These are phyloP conservation scores for Pythium sukuiense DNA, from an alignment of 352 stramenopile species.

Conservation along the genomic window DNA sequence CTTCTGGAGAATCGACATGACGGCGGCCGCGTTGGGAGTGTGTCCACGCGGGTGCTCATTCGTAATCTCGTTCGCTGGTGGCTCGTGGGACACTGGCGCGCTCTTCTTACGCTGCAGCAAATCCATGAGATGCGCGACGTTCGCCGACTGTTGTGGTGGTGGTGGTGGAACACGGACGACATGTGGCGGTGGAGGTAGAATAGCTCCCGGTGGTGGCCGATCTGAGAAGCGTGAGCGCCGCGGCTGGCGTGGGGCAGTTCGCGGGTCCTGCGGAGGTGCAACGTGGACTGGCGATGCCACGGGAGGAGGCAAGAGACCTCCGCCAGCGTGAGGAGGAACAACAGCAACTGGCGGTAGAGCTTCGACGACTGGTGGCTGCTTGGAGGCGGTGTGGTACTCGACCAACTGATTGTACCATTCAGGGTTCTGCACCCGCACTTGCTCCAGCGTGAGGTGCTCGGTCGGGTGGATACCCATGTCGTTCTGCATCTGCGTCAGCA, in stretches of 20 bases:
- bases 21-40: constrained; percentile 58
- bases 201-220: constrained; percentile 15
- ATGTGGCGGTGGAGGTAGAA: constrained; percentile 24
- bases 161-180: constrained; percentile 15
- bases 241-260: constrained; percentile 29
- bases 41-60: constrained; percentile 42
- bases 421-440: constrained; percentile 85
- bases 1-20: constrained; percentile 88
- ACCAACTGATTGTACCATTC: constrained; percentile 84
- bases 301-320: constrained; percentile 19
- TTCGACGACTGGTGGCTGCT: constrained; percentile 16
- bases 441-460: constrained; percentile 82
- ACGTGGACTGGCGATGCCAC: constrained; percentile 6
- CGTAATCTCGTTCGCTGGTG: constrained; percentile 43
- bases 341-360: constrained; percentile 14
- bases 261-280: constrained; percentile 4
- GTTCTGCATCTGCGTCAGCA: constrained; percentile 84
- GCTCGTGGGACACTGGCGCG: constrained; percentile 2
- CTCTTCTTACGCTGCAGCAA: constrained; percentile 73
- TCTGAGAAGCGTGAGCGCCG: constrained; percentile 38
- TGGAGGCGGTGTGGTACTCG: constrained; percentile 51
- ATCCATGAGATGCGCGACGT: constrained; percentile 82
- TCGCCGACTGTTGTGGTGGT: constrained; percentile 51
- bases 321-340: constrained; percentile 10
- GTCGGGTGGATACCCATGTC: constrained; percentile 87